Conservation (phyloP, 73 alveolate species). For the Stentor roeselii region DNA sequence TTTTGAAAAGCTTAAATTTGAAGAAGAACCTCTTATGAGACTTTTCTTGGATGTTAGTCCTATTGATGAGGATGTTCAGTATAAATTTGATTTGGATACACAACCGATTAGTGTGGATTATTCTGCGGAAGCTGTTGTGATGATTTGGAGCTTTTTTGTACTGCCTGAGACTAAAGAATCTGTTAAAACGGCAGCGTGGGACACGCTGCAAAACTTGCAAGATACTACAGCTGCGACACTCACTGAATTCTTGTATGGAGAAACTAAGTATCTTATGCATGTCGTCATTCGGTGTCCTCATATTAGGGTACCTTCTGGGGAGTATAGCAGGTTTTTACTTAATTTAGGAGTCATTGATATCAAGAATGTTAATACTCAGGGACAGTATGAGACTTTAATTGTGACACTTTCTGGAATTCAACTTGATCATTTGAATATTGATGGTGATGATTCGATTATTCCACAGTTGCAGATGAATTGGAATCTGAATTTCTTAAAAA, state of each 20-base stretch:
- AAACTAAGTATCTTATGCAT: neutral
- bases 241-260: neutral
- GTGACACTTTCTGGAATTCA: neutral
- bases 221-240: constrained; percentile 30
- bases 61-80: neutral
- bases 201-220: constrained; percentile 34
- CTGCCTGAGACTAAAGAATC: constrained; percentile 20
- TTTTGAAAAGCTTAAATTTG: neutral
- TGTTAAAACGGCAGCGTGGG: constrained; percentile 48
- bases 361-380: neutral
- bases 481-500: neutral
- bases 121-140: neutral
- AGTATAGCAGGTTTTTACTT: neutral
- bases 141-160: neutral
- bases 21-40: neutral
- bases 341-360: neutral
- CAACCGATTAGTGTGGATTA: constrained; percentile 1
- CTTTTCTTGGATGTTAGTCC: neutral
- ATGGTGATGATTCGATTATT: neutral
- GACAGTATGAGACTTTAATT: constrained; percentile 42
- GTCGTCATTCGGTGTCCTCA: neutral
- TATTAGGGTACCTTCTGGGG: neutral
- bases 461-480: neutral
- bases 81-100: neutral
- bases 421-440: neutral